Conservation (phyloP, 2,329 filamentous ascomycete genomes). For the Raffaelea albimanens region DNA sequence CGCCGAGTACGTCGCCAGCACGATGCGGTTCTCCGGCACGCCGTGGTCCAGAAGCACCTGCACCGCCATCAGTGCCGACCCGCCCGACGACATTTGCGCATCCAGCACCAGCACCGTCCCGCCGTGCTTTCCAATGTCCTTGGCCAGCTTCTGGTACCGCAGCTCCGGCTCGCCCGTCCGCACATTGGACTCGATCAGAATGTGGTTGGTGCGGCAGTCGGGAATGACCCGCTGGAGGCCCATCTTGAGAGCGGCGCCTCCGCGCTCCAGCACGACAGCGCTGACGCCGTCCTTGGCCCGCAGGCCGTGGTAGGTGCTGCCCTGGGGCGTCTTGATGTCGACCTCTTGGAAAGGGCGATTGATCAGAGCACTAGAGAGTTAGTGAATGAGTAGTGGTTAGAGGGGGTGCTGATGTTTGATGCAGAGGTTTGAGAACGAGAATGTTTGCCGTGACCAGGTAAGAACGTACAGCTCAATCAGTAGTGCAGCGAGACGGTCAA, state of each 20-base stretch:
- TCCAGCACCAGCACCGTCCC: conserved; percentile 67
- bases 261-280: conserved; percentile 80
- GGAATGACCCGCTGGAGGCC: conserved; percentile 85
- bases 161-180: conserved; percentile 84
- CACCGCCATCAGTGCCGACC: conserved; percentile 82
- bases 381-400: too few species aligned
- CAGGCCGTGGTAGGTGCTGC: conserved; percentile 62
- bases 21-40: conserved; percentile 72
- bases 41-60: conserved; percentile 93
- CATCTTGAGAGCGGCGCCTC: conserved; percentile 79
- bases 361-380: conserved; percentile 56
- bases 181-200: conserved; percentile 84
- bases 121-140: conserved; percentile 63
- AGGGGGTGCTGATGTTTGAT: too few species aligned
- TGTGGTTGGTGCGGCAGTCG: conserved; percentile 78
- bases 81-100: conserved; percentile 89
- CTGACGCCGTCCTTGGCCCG: conserved; percentile 63
- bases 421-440: too few species aligned
- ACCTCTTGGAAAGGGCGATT: conserved; percentile 59
- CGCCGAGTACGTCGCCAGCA: conserved; percentile 87
- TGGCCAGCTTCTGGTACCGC: conserved; percentile 75
- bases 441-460: too few species aligned
- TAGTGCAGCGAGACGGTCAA: conserved; percentile 78
- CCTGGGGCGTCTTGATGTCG: conserved; percentile 61
- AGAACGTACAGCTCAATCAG: conserved; percentile 61